Conservation (phyloP, 257 asterid species). For the Parsonsia alboflavescens region DNA sequence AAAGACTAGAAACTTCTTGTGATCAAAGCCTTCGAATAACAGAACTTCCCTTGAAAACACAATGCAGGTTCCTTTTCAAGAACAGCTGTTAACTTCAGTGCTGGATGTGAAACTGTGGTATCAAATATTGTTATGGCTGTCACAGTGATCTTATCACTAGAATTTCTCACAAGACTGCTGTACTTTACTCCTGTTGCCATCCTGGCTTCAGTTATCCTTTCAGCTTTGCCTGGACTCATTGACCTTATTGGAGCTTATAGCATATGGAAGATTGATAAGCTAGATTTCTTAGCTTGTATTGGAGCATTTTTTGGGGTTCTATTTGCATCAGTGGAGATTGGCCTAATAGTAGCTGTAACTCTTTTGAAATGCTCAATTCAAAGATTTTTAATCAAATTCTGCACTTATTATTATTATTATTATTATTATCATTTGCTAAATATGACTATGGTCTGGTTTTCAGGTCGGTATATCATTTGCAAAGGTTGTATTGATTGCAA, state of each 20-base stretch:
- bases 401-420: background rate
- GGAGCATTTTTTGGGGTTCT: conserved; percentile 44
- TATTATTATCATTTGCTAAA: background rate
- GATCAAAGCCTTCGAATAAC: background rate
- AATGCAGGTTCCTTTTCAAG: conserved; percentile 67
- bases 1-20: background rate
- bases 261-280: conserved; percentile 40
- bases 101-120: conserved; percentile 68
- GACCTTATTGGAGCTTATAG: conserved; percentile 28
- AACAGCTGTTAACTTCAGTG: conserved; percentile 68
- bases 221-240: conserved; percentile 43
- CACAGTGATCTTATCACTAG: conserved; percentile 30
- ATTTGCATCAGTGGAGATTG: conserved; percentile 37
- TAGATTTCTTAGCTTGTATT: conserved; percentile 37
- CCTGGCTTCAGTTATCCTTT: conserved; percentile 34
- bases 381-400: background rate
- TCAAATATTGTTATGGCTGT: conserved; percentile 58
- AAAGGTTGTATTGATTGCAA: conserved; percentile 27
- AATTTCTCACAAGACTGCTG: conserved; percentile 31
- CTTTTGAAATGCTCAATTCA: background rate
- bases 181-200: conserved; percentile 38
- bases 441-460: background rate
- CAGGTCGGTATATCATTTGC: conserved; percentile 40
- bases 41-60: background rate
- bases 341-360: conserved; percentile 39